A percentile compares a stretch with the other conserved stretches of the same genome.
phyloP scores from a whole-genome alignment of 768 basidiomycete genomes.

The Lentinula lateritia region DNA sequence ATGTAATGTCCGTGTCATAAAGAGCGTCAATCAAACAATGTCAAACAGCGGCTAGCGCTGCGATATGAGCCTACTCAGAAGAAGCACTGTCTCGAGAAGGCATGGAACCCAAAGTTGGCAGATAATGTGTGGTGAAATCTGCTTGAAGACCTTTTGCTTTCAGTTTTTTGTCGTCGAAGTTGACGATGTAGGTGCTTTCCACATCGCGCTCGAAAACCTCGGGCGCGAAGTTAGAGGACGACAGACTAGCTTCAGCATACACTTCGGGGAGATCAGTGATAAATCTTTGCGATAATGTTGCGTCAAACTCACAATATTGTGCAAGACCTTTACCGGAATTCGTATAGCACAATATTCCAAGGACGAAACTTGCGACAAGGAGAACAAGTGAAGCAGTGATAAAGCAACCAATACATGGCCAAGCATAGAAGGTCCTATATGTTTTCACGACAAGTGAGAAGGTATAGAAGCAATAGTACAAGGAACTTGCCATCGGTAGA shows the following conservation, averaged over 20 bases:
- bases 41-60: background rate
- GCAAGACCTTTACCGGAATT: slow-evolving; percentile 53
- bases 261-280: slow-evolving; percentile 4
- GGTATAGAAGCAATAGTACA: slow-evolving; percentile 5
- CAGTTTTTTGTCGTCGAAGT: slow-evolving; percentile 1
- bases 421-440: slow-evolving; percentile 16
- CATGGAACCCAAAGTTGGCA: slow-evolving; percentile 16
- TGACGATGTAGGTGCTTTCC: slow-evolving; percentile 2
- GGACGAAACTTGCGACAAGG: slow-evolving; percentile 27
- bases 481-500: background rate
- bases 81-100: background rate
- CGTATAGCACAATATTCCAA: slow-evolving; percentile 43
- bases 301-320: slow-evolving; percentile 42
- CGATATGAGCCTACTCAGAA: background rate
- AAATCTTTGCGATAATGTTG: background rate
- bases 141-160: background rate
- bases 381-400: slow-evolving; percentile 18
- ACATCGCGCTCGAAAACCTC: slow-evolving; percentile 18
- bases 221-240: slow-evolving; percentile 15
- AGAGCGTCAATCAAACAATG: background rate
- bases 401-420: slow-evolving; percentile 25
- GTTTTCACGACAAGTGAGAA: background rate
- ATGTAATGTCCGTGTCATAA: background rate
- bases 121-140: slow-evolving; percentile 9
- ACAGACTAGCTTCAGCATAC: slow-evolving; percentile 15